Conservation (phyloP, 2,329 filamentous ascomycete genomes). For the Exophiala lecanii-corni region DNA sequence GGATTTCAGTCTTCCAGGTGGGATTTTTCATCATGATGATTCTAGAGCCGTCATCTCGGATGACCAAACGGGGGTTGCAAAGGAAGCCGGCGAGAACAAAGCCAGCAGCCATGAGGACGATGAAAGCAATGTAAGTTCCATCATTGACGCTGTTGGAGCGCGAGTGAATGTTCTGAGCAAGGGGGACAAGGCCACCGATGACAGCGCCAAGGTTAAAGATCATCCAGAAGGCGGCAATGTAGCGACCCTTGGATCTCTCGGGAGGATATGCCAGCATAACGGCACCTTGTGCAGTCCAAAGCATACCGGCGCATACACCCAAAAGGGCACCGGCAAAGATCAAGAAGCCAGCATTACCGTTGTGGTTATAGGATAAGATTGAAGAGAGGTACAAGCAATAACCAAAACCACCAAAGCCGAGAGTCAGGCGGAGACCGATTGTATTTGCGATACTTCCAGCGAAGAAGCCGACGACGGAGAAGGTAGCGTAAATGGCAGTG, state of each 20-base stretch:
- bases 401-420: conserved; percentile 32
- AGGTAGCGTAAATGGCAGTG: conserved; percentile 65
- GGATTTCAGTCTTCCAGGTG: conserved; percentile 73
- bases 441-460: conserved; percentile 40
- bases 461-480: conserved; percentile 55
- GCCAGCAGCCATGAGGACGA: conserved; percentile 73
- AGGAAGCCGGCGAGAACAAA: conserved; percentile 61
- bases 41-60: conserved; percentile 70
- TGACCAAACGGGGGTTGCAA: conserved; percentile 63
- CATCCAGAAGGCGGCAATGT: conserved; percentile 82
- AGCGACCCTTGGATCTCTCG: conserved; percentile 71
- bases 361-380: conserved; percentile 39
- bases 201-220: conserved; percentile 85
- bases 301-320: conserved; percentile 36
- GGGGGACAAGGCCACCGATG: conserved; percentile 60
- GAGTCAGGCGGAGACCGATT: conserved; percentile 30
- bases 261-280: conserved; percentile 68
- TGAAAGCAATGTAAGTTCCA: conserved; percentile 83
- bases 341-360: conserved; percentile 35
- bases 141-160: conserved; percentile 47
- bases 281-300: conserved; percentile 39
- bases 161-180: conserved; percentile 43
- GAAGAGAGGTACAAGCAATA: conserved; percentile 36
- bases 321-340: conserved; percentile 38
- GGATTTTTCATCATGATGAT: conserved; percentile 90